A percentile compares a stretch with the other conserved stretches of the same genome.
These are phyloP conservation scores for Xylariaceae sp. DNA, from an alignment of 2,329 filamentous ascomycete species.

Conservation along the genomic window DNA sequence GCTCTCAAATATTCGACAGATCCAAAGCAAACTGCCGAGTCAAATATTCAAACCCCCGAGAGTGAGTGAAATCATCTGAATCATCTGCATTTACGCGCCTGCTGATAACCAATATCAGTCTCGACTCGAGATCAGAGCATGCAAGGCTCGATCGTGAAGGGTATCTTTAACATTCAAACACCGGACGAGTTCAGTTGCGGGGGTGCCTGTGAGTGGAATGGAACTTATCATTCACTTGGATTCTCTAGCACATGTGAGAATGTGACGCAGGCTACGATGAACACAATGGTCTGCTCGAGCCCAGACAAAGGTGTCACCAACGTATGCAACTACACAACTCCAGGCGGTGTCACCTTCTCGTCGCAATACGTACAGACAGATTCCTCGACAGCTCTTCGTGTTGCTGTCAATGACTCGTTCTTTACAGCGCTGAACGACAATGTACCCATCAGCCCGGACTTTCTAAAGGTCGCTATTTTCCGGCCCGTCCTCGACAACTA, in stretches of 20 bases:
- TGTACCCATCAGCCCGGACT: slow-evolving; percentile 2
- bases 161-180: slow-evolving; percentile 12
- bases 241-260: slow-evolving; percentile 11
- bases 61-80: not conserved
- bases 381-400: slow-evolving; percentile 9
- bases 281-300: slow-evolving; percentile 7
- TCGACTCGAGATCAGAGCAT: slow-evolving; percentile 8
- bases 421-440: not conserved
- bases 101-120: slow-evolving; percentile 1
- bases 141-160: slow-evolving; percentile 13
- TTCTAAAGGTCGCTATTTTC: slow-evolving; percentile 10
- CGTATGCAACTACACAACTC: slow-evolving; percentile 14
- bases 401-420: slow-evolving; percentile 10
- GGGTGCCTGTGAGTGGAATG: slow-evolving; percentile 12
- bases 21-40: slow-evolving; percentile 3
- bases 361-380: slow-evolving; percentile 6
- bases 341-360: slow-evolving; percentile 3
- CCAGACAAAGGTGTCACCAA: not conserved
- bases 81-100: not conserved
- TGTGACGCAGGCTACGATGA: slow-evolving; percentile 6
- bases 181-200: slow-evolving; percentile 10
- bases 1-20: slow-evolving; percentile 6
- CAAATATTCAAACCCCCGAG: not conserved
- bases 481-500: slow-evolving; percentile 3
- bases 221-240: slow-evolving; percentile 9